Evolutionary conservation across 495 filamentous ascomycete genomes (phyloP), one percentile per base, ranked within the genome.

Genomic region (Aspergillus heteromorphus): DNA sequence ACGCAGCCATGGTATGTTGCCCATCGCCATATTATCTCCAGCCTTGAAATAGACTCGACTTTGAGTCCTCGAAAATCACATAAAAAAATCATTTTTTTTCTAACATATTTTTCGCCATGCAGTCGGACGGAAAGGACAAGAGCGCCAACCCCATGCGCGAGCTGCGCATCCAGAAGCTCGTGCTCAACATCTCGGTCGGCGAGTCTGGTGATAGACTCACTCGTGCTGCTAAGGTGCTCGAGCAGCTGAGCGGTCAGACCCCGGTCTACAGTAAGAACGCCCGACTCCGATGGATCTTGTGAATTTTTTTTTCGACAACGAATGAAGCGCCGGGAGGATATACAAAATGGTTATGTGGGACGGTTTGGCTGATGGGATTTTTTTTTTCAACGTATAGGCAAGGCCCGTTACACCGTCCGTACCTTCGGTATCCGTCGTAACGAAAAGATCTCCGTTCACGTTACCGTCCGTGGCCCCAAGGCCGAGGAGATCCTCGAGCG

Each of bases 341-440:
- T 42, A 21, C 31, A 11, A 31, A 45, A 45, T 21, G 19, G 27
- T 23, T 17, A 27, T 3, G 29, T 47, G 42, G 45, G 31, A 57
- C 16, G 23, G 13, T 17, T 51, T 53, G 53, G 36, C 66, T 69
- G 59, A 69, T 58, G 38, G 48, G 59, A 45, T 45, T 48, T 40
- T 54, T 58, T 62, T 57, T 54, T 43, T 45, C 30, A 45, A 48
- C 29, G 45, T 56, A 65, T 68, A 91, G 87, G 87, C 88, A 99
- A 99, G 86, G 95, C 95, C 75, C 90, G 95, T 70, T 99, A 97
- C 87, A 99, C 95, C 64, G 95, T 99, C 84, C 92, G 95, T 79
- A 97, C 92, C 71, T 99, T 99, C 83, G 95, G 95, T 87, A 99
- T 99, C 83, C 92, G 95, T 72, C 91, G 93, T 88, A 97, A 98